Base-by-base conservation (phyloP, 345 rosid species). In the Populus nigra region DNA sequence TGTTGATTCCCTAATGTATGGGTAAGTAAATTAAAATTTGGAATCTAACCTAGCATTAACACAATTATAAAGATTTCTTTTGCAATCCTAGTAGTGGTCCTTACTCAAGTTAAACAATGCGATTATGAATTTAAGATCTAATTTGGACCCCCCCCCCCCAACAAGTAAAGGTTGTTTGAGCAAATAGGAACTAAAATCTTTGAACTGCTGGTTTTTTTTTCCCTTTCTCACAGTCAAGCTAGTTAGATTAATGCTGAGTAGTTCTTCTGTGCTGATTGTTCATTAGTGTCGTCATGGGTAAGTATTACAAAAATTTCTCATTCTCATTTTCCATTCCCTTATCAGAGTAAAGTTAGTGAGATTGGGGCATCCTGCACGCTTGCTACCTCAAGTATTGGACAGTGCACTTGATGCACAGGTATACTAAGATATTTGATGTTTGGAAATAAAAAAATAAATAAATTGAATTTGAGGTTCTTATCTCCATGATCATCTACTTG, bases 391-490 rank as follows among this genome's bases (percentile, higher is more conserved):
- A 83, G 97, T 93, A 68, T 62, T 96, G 86, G 94, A 92, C 76
- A 90, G 92, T 84, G 99, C 99, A 68, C 82, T 93, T 82, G 99
- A 93, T 76, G 97, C 98, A 33, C 94, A 90, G 94, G 97, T 90
- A 84, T 43, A 53, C 71, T 49, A 29, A 71, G 72, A 25, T 47
- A 66, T 65, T 10, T 50, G 12, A 13, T 23, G 20, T 80, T 74
- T 57, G 20, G 23, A 43, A 68, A 16, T 38, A 5, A 25, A 61
- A 82, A 45, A 45, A 63, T 41, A 20, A 29, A 31, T 8, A 0
- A n/a, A 47, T 17, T 17, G 72, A 47, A 47, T 47, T 22, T 55
- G 29, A 41, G 50, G 49, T 74, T 73, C 39, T 59, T 39, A 59
- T 74, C 38, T 74, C 67, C 65, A 78, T 41, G 75, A 66, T 38